A percentile compares a stretch with the other conserved stretches of the same genome.
Evolutionary conservation across 2,329 filamentous ascomycete genomes (phyloP).

Genomic region (Aspergillus luchuensis): DNA sequence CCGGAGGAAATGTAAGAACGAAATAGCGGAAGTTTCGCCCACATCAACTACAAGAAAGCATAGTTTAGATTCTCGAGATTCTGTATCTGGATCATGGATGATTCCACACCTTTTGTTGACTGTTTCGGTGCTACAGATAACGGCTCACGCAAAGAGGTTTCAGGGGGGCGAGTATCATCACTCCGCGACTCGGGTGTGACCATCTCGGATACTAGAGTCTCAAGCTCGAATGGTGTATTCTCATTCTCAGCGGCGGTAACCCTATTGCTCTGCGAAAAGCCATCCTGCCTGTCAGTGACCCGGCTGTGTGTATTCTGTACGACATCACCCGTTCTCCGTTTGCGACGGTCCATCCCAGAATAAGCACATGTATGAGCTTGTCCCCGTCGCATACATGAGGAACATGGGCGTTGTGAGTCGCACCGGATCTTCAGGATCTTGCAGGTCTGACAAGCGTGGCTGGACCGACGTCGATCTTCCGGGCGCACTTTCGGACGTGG

Average conservation of each 20-base stretch:
- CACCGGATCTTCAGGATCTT: constrained; percentile 1
- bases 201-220: too few relatives aligned
- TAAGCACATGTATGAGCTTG: not conserved
- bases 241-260: too few relatives aligned
- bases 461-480: constrained; percentile 1
- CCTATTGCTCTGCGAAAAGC: too few relatives aligned
- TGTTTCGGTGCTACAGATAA: too few relatives aligned
- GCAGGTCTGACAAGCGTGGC: not conserved
- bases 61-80: too few relatives aligned
- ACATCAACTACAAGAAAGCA: not conserved
- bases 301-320: not conserved
- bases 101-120: too few relatives aligned
- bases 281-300: not conserved
- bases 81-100: not conserved
- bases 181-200: too few relatives aligned
- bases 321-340: not conserved
- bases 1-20: not conserved
- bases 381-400: not conserved
- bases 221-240: too few relatives aligned
- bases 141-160: too few relatives aligned
- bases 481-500: constrained; percentile 3
- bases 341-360: not conserved
- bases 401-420: not conserved
- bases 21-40: not conserved
- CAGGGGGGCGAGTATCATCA: too few relatives aligned